Evolutionary conservation across 345 rosid species (phyloP).

Genomic region (Salix arbutifolia): DNA sequence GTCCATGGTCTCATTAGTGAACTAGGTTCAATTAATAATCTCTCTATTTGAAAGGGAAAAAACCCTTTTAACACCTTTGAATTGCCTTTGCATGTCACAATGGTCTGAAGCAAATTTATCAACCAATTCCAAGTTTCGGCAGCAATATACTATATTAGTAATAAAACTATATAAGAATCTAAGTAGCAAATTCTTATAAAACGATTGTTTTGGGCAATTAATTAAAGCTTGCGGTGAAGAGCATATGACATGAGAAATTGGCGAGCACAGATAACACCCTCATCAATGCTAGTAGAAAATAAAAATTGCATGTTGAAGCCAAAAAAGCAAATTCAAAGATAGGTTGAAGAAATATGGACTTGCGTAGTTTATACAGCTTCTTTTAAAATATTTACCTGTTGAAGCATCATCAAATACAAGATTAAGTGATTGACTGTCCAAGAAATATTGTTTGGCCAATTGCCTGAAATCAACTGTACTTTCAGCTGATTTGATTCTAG

Average conservation of each 20-base stretch:
- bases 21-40: no score
- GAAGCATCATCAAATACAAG: constrained; percentile 71
- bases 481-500: constrained; percentile 62
- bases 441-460: constrained; percentile 88
- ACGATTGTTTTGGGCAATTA: neutral
- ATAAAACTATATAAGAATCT: neutral
- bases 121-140: neutral
- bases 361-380: neutral
- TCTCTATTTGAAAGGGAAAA: no score
- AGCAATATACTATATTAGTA: neutral
- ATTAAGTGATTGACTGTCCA: constrained; percentile 68
- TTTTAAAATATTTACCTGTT: constrained; percentile 50
- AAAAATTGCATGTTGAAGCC: neutral
- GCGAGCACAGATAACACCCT: neutral
- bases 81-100: neutral
- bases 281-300: neutral
- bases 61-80: neutral
- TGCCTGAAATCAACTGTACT: constrained; percentile 68
- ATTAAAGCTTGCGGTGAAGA: neutral
- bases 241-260: neutral
- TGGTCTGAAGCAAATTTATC: neutral
- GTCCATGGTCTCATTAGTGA: no score
- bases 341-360: neutral
- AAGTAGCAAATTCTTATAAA: neutral
- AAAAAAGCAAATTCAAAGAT: neutral